These are phyloP conservation scores for Telopea speciosissima DNA, from an alignment of 177 flowering plant genomes.

Conservation along the genomic window DNA sequence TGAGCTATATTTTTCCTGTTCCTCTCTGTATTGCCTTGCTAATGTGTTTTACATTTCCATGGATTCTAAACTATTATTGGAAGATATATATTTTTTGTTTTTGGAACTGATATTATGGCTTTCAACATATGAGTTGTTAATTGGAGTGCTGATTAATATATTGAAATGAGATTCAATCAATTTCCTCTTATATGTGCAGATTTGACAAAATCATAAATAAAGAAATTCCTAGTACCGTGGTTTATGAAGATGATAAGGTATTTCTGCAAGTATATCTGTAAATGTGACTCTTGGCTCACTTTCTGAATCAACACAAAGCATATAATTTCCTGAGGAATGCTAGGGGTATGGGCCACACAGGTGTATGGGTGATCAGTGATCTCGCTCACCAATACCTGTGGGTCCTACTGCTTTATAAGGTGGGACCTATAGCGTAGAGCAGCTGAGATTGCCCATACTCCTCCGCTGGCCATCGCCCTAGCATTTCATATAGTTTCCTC, in stretches of 20 bases:
- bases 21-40: too few relatives aligned
- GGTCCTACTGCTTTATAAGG: too few relatives aligned
- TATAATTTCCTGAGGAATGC: background rate
- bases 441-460: too few relatives aligned
- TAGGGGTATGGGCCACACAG: too few relatives aligned
- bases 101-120: background rate
- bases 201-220: conserved; percentile 91
- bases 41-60: background rate
- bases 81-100: background rate
- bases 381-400: too few relatives aligned
- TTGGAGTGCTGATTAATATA: background rate
- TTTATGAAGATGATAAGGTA: conserved; percentile 94
- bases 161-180: background rate
- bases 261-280: too few relatives aligned
- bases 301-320: background rate
- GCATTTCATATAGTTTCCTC: background rate
- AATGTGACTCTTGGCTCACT: background rate
- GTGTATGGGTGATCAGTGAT: too few relatives aligned
- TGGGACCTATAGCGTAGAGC: too few relatives aligned
- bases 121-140: background rate
- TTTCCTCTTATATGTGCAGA: conserved; percentile 40
- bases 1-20: background rate
- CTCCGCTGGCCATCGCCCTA: too few relatives aligned
- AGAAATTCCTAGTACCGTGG: conserved; percentile 76
- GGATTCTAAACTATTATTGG: background rate